Base-by-base conservation (phyloP, 768 basidiomycete genomes). In the Suillus americanus region DNA sequence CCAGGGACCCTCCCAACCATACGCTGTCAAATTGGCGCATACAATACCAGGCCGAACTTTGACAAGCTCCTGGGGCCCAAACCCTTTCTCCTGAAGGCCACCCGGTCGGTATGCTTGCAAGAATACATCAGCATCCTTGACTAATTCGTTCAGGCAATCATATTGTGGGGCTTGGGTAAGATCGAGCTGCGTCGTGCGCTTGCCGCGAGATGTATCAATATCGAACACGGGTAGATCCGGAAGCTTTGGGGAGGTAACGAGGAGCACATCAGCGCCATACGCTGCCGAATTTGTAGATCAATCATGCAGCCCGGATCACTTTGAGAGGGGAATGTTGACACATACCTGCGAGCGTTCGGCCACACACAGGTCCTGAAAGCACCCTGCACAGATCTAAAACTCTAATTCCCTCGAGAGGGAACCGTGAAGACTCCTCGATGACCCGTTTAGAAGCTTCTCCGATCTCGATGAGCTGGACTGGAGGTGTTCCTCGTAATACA, bases 371-470 rank as follows among this genome's bases (percentile, higher is more conserved):
- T 5, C 86, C 87, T 4, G 86, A 86, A 41, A 89, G 75, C 0
- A 88, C 85, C 37, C 87, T 74, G 38, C 82, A 87, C 37, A 89
- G 70, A 71, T 89, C 87, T n/a, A 88, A 73, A 1, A 86, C 83
- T 9, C 82, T 78, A 7, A 88, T 77, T 0, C 82, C 82, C 18
- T 81, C 78, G 38, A 88, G 74, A 2, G 86, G 84, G 16, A 74
- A 70, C 2, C 38, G 55, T 2, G 64, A 38, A 0, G 63, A 38
- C 4, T 62, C 65, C 0, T 51, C 33, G 6, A 72, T 59, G 8
- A 66, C 64, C 23, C 79, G 74, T 65, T 72, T 79, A 14, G 81
- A 80, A 3, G 85, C 83, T 8, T 85, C 81, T 0, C 79, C 80
- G n/a, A 86, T 78, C 67, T 80, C 84, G 50, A 72, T 66, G 33